Percentiles rank a stretch among this genome's conserved stretches.
Evolutionary conservation across 257 asterid genomes (phyloP).

Genomic region (Thymus mandschuricus): DNA sequence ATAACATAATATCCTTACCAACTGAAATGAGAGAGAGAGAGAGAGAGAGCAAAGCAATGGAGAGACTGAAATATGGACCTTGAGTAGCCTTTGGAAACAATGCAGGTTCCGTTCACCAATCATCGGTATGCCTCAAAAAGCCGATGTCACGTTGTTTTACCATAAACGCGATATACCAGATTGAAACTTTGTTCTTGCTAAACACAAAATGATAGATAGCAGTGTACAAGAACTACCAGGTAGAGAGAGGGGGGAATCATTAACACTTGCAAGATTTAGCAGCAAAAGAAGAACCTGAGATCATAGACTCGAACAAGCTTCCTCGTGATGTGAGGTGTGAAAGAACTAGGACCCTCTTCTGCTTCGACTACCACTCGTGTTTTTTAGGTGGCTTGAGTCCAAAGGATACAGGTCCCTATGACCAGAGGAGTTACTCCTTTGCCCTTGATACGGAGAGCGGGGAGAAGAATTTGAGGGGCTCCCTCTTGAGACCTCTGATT

Average conservation of each 20-base stretch:
- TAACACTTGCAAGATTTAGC: constrained; percentile 34
- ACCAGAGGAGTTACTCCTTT: constrained; percentile 53
- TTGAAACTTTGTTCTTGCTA: constrained; percentile 21
- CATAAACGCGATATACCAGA: constrained; percentile 15
- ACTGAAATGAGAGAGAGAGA: background rate
- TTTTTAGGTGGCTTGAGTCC: constrained; percentile 44
- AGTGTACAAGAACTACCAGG: constrained; percentile 27
- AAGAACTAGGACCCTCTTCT: constrained; percentile 43
- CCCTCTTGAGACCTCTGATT: constrained; percentile 50
- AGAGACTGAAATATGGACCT: background rate
- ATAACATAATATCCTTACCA: too few relatives aligned
- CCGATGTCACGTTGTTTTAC: constrained; percentile 17
- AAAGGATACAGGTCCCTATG: constrained; percentile 68
- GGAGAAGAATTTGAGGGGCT: constrained; percentile 60
- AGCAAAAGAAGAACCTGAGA: constrained; percentile 23
- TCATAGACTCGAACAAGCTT: constrained; percentile 19
- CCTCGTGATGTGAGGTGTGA: background rate
- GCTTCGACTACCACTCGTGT: constrained; percentile 50
- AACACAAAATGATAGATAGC: constrained; percentile 18
- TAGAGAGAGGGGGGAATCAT: background rate
- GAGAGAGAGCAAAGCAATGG: background rate
- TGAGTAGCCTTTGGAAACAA: constrained; percentile 8
- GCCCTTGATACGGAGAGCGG: constrained; percentile 58
- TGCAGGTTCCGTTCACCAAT: constrained; percentile 13
- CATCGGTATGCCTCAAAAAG: constrained; percentile 15